A percentile compares a stretch with the other conserved stretches of the same genome.
phyloP scores from a whole-genome alignment of 1,139 yeast species.

The Pichia kudriavzevii region DNA sequence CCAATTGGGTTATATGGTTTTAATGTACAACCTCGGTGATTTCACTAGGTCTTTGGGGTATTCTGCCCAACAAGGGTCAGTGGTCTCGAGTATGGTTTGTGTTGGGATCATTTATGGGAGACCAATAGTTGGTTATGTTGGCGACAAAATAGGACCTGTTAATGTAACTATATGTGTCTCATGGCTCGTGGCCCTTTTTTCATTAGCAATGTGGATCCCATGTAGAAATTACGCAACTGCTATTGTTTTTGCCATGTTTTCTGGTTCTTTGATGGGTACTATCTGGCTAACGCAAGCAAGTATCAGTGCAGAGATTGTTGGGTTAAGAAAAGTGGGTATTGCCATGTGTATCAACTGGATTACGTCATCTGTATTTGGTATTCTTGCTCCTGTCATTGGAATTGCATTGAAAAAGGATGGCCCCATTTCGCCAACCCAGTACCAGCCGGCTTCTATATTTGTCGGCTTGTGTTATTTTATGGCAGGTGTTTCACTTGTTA shows the following conservation, averaged over 20 bases:
- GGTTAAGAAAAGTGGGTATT: constrained; percentile 42
- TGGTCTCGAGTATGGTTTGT: constrained; percentile 40
- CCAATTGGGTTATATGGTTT: constrained; percentile 39
- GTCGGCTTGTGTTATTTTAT: constrained; percentile 45
- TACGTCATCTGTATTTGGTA: constrained; percentile 36
- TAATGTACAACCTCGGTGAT: constrained; percentile 39
- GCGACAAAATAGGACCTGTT: constrained; percentile 35
- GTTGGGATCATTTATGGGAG: constrained; percentile 37
- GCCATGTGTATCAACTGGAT: constrained; percentile 44
- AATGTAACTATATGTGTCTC: constrained; percentile 32
- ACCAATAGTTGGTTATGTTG: constrained; percentile 35
- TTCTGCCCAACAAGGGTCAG: constrained; percentile 34
- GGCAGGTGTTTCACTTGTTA: constrained; percentile 32
- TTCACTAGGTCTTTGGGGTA: constrained; percentile 42
- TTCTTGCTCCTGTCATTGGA: constrained; percentile 49
- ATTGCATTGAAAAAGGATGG: constrained; percentile 36
- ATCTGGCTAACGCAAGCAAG: constrained; percentile 34
- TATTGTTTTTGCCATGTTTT: constrained; percentile 37
- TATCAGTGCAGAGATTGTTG: constrained; percentile 36
- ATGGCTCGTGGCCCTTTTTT: constrained; percentile 28
- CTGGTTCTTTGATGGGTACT: constrained; percentile 47
- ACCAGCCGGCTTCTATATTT: constrained; percentile 43
- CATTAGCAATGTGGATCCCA: constrained; percentile 58
- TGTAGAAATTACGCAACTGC: constrained; percentile 47
- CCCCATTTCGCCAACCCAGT: constrained; percentile 33